Base-by-base conservation (phyloP, 129 eudicot species). In the Helichrysum umbraculigerum region DNA sequence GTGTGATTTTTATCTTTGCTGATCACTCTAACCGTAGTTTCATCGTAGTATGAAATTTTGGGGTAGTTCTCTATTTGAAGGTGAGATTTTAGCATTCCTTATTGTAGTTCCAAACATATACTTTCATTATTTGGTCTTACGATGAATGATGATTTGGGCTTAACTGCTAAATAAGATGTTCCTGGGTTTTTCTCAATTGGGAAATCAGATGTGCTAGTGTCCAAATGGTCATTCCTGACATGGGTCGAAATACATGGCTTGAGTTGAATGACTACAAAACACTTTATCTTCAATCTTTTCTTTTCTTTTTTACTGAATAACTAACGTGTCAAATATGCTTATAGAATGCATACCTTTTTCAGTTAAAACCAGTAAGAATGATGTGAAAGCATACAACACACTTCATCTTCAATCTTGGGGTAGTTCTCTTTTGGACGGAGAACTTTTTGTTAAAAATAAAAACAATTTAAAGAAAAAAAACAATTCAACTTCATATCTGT, bases 21-120 rank as follows among this genome's bases (percentile, higher is more conserved):
- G 32, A 61, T 61, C 34, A 25, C 4, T 61, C 16, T 22, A 61
- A 61, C 66, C 28, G 16, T 61, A 28, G 34, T 21, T 61, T 61
- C 66, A 28, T 61, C 37, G 28, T 61, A 5, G 66, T 61, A 61
- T 61, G 66, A 61, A 61, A 61, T 61, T 61, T 61, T 8, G n/a
- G 32, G 32, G 37, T 61, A 57, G 29, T 21, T 57, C n/a, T 57
- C 28, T 19, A 2, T 25, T 61, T 12, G 37, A 14, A 47, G 54
- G n/a, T 1, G 22, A n/a, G 29, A 57, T 57, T 57, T 57, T 57
- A 4, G 21, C 29, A n/a, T 19, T 61, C 11, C 16, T 61, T 61
- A 25, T 61, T 61, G n/a, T 10, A 0, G 35, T 25, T 61, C 16
- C 37, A 16, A 61, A 61, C 66, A 25, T 25, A 28, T 17, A 32